Base-by-base conservation (phyloP, 202 grass and related monocot species). In the Elaeis oleifera region DNA sequence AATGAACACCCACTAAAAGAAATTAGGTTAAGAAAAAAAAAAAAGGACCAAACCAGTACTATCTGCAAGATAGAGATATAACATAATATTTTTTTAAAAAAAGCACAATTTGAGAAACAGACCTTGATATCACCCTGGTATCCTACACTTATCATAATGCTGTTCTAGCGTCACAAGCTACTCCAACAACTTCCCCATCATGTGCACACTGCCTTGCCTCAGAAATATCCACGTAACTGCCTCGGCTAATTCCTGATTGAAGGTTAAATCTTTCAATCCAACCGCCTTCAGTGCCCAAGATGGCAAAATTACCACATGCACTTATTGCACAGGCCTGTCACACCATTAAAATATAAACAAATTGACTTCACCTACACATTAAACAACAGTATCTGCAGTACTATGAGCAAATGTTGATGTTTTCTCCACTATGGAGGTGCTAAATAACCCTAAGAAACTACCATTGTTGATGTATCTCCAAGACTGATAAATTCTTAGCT, bases 251-350 rank as follows among this genome's bases (percentile, higher is more conserved):
- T 50, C 94, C 88, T 27, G 94, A 97, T 68, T 97, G 94, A 56
- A 97, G 84, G 67, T 97, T 97, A 68, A 97, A 97, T 59, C 82
- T 89, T 76, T 97, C 94, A 1, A 97, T 86, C 94, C 94, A 97
- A 68, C 94, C 94, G 70, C 75, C 85, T 73, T 92, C 81, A 1
- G 84, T 97, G 56, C 94, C 94, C 78, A 97, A 81, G 56, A 92
- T 19, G 50, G 85, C 79, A 78, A 89, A 97, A 79, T 89, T 99
- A 66, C 94, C 88, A 65, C 94, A 99, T 67, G 85, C 85, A 80
- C 94, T 99, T 72, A 99, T 99, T 31, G 73, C 78, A 92, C 94
- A 92, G 50, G 82, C 81, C 94, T 97, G 77, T 36, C 44, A 55
- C 14, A 23, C 2, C 50, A 73, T 53, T 48, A 27, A 63, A 15